phyloP scores from a whole-genome alignment of 768 basidiomycete genomes.

The Pleurotus pulmonarius region DNA sequence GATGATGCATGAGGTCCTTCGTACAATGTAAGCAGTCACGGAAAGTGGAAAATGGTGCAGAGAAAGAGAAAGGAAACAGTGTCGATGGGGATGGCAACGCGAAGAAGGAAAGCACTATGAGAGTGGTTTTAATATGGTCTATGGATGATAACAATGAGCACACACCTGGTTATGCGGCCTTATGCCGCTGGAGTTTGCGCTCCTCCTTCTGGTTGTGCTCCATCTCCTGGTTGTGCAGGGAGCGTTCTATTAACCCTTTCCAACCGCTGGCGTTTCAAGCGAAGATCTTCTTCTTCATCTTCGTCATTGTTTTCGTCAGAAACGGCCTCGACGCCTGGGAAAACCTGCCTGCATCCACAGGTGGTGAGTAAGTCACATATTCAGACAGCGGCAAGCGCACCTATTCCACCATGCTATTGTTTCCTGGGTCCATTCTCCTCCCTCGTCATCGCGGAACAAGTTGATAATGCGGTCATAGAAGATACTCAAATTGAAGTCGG shows the following conservation, averaged over 20 bases:
- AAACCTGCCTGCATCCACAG: not conserved
- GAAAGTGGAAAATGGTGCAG: too few relatives aligned
- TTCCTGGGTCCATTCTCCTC: not conserved
- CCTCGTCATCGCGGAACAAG: constrained; percentile 14
- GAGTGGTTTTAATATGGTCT: too few relatives aligned
- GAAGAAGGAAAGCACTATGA: too few relatives aligned
- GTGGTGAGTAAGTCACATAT: not conserved
- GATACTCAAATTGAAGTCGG: constrained; percentile 14
- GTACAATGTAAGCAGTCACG: too few relatives aligned
- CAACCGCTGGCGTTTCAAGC: not conserved
- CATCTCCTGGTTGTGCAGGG: not conserved
- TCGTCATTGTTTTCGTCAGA: not conserved
- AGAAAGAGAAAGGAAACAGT: too few relatives aligned
- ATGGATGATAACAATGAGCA: too few relatives aligned
- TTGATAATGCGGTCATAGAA: constrained; percentile 19
- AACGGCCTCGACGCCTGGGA: not conserved
- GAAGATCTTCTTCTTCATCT: not conserved
- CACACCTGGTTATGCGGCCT: too few relatives aligned
- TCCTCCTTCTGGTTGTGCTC: not conserved
- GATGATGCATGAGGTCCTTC: too few relatives aligned
- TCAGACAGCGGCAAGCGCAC: not conserved
- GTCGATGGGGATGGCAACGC: too few relatives aligned
- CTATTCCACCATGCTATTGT: constrained; percentile 8
- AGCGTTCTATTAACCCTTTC: not conserved
- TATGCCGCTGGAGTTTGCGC: too few relatives aligned